Base-by-base conservation (phyloP, 1,284 basidiomycete species). In the Apiotrichum mycotoxinovorans region DNA sequence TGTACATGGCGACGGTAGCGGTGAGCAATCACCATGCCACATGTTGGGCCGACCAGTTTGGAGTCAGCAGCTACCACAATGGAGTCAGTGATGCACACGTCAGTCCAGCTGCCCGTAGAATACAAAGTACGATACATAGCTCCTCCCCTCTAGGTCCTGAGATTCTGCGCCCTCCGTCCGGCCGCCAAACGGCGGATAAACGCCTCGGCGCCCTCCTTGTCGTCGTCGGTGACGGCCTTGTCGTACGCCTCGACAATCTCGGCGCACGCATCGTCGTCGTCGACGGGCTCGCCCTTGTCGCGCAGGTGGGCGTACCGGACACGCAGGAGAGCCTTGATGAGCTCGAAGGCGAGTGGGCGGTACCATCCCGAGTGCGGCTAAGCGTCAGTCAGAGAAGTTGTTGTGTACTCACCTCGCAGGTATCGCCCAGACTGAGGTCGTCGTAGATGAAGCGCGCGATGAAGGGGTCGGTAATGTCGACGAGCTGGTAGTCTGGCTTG, bases 401-500 rank as follows among this genome's bases (percentile, higher is more conserved):
- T 12, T 30, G 30, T 30, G 7, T 40, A 79, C 86, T 61, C 63
- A 91, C 89, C 74, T 89, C 81, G 69, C 87, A 89, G 20, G 35
- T 40, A 20, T 78, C 80, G 59, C 84, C 82, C 26, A 88, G 76
- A 34, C 83, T 84, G 15, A 83, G 80, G 5, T 84, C 82, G 61
- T 87, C 84, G 60, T 88, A 82, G 56, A 96, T 88, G 82, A 92
- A 86, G 46, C 81, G 80, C 61, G 83, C 83, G 50, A 95, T 77
- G 81, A 91, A 84, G 0, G 86, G 84, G 72, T 98, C 96, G 12
- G 81, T 78, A 59, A 98, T 89, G 73, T 98, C 95, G 73, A 89
- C 89, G 8, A 98, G 80, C 74, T 97, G 94, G 75, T 91, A 98
- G 20, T 91, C 88, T 8, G 90, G 91, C 0, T 88, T 86, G 72